A percentile compares a stretch with the other conserved stretches of the same genome.
Conservation (phyloP, 176 grass and related monocot species). For the Thinopyrum elongatum region DNA sequence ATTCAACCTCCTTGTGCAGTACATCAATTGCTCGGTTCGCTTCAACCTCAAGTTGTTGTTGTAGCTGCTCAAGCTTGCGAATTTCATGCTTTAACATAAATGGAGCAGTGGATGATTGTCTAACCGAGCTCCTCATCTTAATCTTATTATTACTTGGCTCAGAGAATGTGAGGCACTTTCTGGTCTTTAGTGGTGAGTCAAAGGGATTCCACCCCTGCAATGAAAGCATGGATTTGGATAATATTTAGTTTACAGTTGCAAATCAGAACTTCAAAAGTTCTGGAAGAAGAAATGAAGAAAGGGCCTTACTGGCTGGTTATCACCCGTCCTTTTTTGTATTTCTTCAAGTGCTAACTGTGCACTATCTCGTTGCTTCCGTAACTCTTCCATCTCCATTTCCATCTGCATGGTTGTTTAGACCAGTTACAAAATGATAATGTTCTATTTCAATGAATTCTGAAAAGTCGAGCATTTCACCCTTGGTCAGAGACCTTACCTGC, state of each 20-base stretch:
- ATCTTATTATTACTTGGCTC: slow-evolving; percentile 53
- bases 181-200: slow-evolving; percentile 56
- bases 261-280: neutral
- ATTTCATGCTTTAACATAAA: slow-evolving; percentile 92
- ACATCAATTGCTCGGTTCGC: slow-evolving; percentile 89
- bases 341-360: slow-evolving; percentile 60
- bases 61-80: slow-evolving; percentile 87
- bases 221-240: slow-evolving; percentile 1
- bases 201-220: slow-evolving; percentile 82
- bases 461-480: slow-evolving; percentile 5
- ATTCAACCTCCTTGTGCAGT: slow-evolving; percentile 90
- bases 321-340: slow-evolving; percentile 56
- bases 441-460: slow-evolving; percentile 3
- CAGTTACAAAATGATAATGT: slow-evolving; percentile 10
- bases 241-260: slow-evolving; percentile 25
- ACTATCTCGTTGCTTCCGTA: slow-evolving; percentile 76
- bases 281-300: slow-evolving; percentile 14
- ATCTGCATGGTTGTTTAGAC: slow-evolving; percentile 47
- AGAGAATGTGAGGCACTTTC: slow-evolving; percentile 86
- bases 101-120: slow-evolving; percentile 82
- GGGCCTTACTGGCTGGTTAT: slow-evolving; percentile 43
- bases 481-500: slow-evolving; percentile 48
- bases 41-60: slow-evolving; percentile 89
- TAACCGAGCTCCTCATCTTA: slow-evolving; percentile 45
- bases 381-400: slow-evolving; percentile 77